These are phyloP conservation scores for Agrocybe praecox DNA, from an alignment of 768 basidiomycete species.

Conservation along the genomic window DNA sequence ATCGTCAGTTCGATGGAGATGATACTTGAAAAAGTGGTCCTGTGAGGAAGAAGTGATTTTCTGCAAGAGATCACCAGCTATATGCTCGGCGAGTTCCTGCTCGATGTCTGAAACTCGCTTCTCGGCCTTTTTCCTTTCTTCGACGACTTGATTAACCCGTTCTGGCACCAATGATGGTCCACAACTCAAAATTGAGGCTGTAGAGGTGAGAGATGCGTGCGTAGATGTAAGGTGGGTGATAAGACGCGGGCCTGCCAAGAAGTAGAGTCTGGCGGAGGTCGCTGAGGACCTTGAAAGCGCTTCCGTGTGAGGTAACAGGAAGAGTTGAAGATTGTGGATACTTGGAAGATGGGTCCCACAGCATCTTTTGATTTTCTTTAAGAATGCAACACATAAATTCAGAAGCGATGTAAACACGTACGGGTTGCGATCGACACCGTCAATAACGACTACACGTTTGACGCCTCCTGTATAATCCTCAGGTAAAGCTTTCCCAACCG, in stretches of 20 bases:
- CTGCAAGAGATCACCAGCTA: constrained; percentile 42
- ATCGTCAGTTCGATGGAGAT: constrained; percentile 66
- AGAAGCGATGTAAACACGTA: constrained; percentile 34
- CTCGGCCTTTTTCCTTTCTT: constrained; percentile 65
- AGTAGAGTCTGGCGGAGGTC: constrained; percentile 75
- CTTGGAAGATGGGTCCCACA: constrained; percentile 85
- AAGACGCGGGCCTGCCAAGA: constrained; percentile 81
- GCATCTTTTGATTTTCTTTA: constrained; percentile 49
- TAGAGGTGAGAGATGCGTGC: constrained; percentile 54
- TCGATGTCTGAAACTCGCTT: constrained; percentile 75
- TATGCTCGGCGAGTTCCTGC: constrained; percentile 54
- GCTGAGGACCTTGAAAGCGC: constrained; percentile 60
- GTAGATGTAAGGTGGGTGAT: constrained; percentile 60
- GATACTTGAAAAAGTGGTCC: constrained; percentile 40
- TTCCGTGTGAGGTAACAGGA: constrained; percentile 72
- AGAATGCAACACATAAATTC: not conserved
- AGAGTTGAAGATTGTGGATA: constrained; percentile 71
- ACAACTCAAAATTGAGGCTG: constrained; percentile 68
- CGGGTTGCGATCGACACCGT: constrained; percentile 81
- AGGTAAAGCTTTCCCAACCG: constrained; percentile 63
- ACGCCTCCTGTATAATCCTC: constrained; percentile 76
- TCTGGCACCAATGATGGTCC: constrained; percentile 68
- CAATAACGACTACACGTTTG: constrained; percentile 81
- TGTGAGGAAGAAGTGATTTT: constrained; percentile 19
- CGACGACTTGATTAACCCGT: constrained; percentile 66